A percentile compares a stretch with the other conserved stretches of the same genome.
Conservation (phyloP, 1,139 yeast genomes). For the Ogataea hybrid region DNA sequence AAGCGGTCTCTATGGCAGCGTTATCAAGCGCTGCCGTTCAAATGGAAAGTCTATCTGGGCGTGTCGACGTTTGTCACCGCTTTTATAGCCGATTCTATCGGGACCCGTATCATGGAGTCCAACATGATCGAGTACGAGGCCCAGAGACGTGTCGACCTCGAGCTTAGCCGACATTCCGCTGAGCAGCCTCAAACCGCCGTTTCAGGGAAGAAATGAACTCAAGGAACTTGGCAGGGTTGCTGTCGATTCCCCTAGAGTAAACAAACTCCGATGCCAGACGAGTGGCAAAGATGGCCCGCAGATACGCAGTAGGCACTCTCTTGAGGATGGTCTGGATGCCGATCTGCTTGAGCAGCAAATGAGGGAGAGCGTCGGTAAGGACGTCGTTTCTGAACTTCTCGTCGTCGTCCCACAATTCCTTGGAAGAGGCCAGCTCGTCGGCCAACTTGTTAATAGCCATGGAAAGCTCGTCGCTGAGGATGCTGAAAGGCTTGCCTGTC, state of each 20-base stretch:
- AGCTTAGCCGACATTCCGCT: constrained; percentile 13
- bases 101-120: constrained; percentile 28
- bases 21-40: constrained; percentile 26
- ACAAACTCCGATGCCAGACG: constrained; percentile 87
- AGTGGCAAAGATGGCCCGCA: constrained; percentile 89
- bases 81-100: constrained; percentile 28
- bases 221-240: constrained; percentile 81
- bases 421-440: constrained; percentile 82
- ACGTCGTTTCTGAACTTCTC: constrained; percentile 72
- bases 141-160: constrained; percentile 28
- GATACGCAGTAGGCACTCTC: constrained; percentile 85
- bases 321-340: constrained; percentile 72
- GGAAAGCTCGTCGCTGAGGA: constrained; percentile 81
- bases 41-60: constrained; percentile 30
- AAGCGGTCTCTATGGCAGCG: constrained; percentile 14
- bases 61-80: constrained; percentile 30
- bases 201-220: constrained; percentile 44
- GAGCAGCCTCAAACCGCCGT: constrained; percentile 18
- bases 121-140: constrained; percentile 33
- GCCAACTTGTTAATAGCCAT: constrained; percentile 84
- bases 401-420: constrained; percentile 85
- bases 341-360: constrained; percentile 62
- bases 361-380: constrained; percentile 76
- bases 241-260: constrained; percentile 78
- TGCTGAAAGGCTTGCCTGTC: constrained; percentile 72